Base-by-base conservation (phyloP, 106 monocot species). In the Dioscorea alata region DNA sequence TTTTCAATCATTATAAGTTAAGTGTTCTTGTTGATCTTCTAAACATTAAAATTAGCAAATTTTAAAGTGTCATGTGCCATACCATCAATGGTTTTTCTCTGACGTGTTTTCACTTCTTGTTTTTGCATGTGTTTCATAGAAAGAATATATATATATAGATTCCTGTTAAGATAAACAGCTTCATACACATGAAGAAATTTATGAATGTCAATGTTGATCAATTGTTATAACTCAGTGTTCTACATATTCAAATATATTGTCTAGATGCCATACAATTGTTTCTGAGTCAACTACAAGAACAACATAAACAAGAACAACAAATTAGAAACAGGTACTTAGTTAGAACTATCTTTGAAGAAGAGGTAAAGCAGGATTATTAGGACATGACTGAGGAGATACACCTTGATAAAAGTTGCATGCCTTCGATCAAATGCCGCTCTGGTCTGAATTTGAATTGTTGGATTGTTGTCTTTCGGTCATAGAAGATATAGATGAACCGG, bases 381-480 rank as follows among this genome's bases (percentile, higher is more conserved):
- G 64, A 0, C 35, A 64, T 18, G 64, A 64, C 9, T 3, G 64
- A 35, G 64, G 35, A 0, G 64, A 64, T n/a, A 13, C 10, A 35
- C 74, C 76, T 14, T 52, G 57, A 50, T 85, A 77, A 24, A n/a
- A n/a, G 71, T 32, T 13, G 42, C 74, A 68, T 71, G 74, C 66
- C 82, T 78, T 60, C 76, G 80, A 63, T 85, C 85, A 78, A 59
- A 69, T 21, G 70, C 24, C 60, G 24, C 67, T 64, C 74, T 76
- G 20, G 22, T 57, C n/a, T 23, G 65, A 22, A 73, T 60, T 64
- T 64, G 69, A 77, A 20, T 76, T 74, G 49, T 28, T 60, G 4
- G 68, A 31, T 12, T 69, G 68, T 12, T 59, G 53, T 24, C 22
- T 61, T 61, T 83, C 94, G 59, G 65, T 74, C 22, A 35, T 13